Conservation (phyloP, 306 rosid genomes). For the Vigna trinervia region DNA sequence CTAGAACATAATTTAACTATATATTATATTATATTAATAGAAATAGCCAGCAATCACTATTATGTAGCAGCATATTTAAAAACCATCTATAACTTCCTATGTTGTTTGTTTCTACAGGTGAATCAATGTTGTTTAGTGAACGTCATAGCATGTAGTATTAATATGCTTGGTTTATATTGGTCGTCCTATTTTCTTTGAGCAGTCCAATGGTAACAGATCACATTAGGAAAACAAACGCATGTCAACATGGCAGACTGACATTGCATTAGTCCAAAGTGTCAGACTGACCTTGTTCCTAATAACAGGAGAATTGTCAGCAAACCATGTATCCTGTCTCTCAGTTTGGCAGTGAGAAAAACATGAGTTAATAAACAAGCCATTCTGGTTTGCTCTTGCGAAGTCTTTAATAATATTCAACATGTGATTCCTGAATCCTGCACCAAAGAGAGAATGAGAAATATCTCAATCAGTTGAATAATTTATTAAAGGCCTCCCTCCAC, state of each 20-base stretch:
- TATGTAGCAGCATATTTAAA: not conserved
- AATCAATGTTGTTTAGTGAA: not conserved
- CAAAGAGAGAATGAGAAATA: constrained; percentile 24
- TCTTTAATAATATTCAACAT: constrained; percentile 65
- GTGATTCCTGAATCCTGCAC: constrained; percentile 82
- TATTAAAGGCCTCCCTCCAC: constrained; percentile 7
- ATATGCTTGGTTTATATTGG: not conserved
- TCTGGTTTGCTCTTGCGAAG: constrained; percentile 63
- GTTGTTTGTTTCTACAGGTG: not conserved
- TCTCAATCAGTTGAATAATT: not conserved
- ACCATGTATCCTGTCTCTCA: constrained; percentile 97
- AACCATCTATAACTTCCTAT: not conserved
- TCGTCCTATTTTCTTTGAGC: not conserved
- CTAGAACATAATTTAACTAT: not conserved
- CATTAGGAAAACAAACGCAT: no score
- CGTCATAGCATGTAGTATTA: no score
- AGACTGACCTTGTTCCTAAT: constrained; percentile 69
- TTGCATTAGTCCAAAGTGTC: not conserved
- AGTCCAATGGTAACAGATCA: not conserved
- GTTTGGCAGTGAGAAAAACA: constrained; percentile 96
- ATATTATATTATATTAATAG: not conserved
- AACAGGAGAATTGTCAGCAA: constrained; percentile 79
- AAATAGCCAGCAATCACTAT: not conserved
- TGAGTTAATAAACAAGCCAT: constrained; percentile 86
- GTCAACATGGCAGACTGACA: no score